Evolutionary conservation across 345 rosid genomes (phyloP).

Genomic region (Aquilaria sinensis): DNA sequence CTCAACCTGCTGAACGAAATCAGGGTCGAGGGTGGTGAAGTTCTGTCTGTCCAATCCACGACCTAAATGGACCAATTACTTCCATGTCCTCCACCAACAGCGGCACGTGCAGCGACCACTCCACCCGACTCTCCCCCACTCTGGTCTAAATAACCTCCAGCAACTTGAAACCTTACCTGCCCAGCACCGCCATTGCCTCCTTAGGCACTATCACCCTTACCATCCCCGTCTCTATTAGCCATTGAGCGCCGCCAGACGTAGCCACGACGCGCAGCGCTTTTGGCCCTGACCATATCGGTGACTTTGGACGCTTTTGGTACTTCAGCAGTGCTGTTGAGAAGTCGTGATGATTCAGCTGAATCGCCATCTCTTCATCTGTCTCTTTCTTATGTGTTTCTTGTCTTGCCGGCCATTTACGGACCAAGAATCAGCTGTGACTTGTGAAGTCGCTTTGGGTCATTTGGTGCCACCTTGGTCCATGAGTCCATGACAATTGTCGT

Average conservation of each 20-base stretch:
- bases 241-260: constrained; percentile 25
- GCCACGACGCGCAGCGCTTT: constrained; percentile 18
- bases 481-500: too few relatives aligned
- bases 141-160: constrained; percentile 74
- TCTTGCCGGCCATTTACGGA: not conserved
- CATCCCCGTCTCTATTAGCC: constrained; percentile 58
- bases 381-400: constrained; percentile 7
- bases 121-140: constrained; percentile 74
- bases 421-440: too few relatives aligned
- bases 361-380: constrained; percentile 17
- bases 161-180: constrained; percentile 46
- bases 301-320: constrained; percentile 14
- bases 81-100: constrained; percentile 68
- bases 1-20: constrained; percentile 48
- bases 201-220: constrained; percentile 50
- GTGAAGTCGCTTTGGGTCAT: too few relatives aligned
- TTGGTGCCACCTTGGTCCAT: not conserved
- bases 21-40: constrained; percentile 60
- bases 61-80: constrained; percentile 93
- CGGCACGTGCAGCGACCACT: constrained; percentile 74
- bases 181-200: constrained; percentile 47
- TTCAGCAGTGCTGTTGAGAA: constrained; percentile 11
- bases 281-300: constrained; percentile 8
- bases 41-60: constrained; percentile 97
- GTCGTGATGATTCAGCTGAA: constrained; percentile 26